Conservation (phyloP, 2,329 filamentous ascomycete genomes). For the Diaporthe velutina region DNA sequence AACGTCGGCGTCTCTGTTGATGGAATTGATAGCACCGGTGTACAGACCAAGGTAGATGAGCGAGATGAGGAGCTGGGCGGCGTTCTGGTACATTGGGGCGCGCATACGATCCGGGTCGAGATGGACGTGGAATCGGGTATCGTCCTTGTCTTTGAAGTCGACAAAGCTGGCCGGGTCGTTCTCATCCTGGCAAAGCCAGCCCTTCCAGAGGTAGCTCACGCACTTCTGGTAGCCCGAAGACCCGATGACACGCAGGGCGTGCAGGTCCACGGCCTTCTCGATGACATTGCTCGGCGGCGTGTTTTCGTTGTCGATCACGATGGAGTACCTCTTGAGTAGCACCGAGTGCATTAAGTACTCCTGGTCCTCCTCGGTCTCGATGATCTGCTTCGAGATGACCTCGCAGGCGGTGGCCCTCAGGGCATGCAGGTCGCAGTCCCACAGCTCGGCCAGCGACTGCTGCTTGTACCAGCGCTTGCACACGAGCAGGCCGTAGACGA, state of each 20-base stretch:
- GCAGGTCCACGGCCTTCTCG: conserved; percentile 92
- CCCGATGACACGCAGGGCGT: conserved; percentile 89
- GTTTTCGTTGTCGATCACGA: conserved; percentile 77
- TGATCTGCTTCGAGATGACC: conserved; percentile 88
- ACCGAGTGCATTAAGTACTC: conserved; percentile 84
- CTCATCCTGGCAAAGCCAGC: conserved; percentile 97
- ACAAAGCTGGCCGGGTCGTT: conserved; percentile 91
- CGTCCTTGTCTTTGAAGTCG: conserved; percentile 85
- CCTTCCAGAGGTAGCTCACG: conserved; percentile 91
- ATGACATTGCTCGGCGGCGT: conserved; percentile 88
- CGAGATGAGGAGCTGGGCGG: conserved; percentile 86
- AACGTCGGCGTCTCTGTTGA: conserved; percentile 86
- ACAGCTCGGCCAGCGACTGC: conserved; percentile 85
- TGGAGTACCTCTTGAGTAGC: conserved; percentile 89
- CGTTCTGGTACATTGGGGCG: conserved; percentile 92
- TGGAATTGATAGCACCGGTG: conserved; percentile 92
- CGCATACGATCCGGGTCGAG: conserved; percentile 96
- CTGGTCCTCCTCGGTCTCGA: conserved; percentile 86
- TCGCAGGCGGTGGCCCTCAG: conserved; percentile 87
- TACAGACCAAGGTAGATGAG: conserved; percentile 87
- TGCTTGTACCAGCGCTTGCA: conserved; percentile 80
- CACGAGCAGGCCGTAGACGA: conserved; percentile 86
- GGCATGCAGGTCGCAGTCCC: conserved; percentile 89
- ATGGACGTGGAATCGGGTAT: conserved; percentile 82
- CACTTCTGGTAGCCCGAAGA: conserved; percentile 97